A percentile compares a stretch with the other conserved stretches of the same genome.
Conservation (phyloP, 2,329 filamentous ascomycete species). For the Penicillium crustosum region DNA sequence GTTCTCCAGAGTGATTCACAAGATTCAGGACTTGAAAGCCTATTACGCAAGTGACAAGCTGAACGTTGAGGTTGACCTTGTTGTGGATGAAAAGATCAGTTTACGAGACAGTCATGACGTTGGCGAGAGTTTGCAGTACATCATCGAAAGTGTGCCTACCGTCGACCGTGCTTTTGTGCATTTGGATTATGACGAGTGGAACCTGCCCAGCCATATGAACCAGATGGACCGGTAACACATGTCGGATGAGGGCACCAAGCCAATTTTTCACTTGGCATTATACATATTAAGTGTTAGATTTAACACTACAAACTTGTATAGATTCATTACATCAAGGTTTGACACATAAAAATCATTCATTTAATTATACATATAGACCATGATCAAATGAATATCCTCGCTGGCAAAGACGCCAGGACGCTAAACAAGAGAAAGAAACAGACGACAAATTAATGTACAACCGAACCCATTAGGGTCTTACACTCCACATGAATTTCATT, state of each 20-base stretch:
- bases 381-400: slow-evolving; percentile 6
- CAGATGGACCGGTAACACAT: slow-evolving; percentile 25
- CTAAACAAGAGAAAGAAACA: slow-evolving; percentile 3
- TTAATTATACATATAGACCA: slow-evolving; percentile 23
- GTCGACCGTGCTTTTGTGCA: slow-evolving; percentile 52
- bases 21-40: slow-evolving; percentile 60
- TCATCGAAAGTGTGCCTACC: slow-evolving; percentile 55
- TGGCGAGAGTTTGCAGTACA: slow-evolving; percentile 59
- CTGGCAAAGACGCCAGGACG: slow-evolving; percentile 2
- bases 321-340: neutral
- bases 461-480: neutral
- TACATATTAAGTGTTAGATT: neutral
- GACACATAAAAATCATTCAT: slow-evolving; percentile 27
- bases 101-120: slow-evolving; percentile 61
- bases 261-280: neutral
- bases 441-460: slow-evolving; percentile 3
- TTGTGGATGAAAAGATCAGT: slow-evolving; percentile 57
- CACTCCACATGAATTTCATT: neutral
- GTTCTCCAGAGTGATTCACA: slow-evolving; percentile 81
- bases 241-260: neutral
- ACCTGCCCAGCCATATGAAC: slow-evolving; percentile 46
- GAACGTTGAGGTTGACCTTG: slow-evolving; percentile 63
- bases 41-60: slow-evolving; percentile 63
- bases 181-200: slow-evolving; percentile 49
- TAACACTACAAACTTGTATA: neutral